These are phyloP conservation scores for Ganoderma sinense DNA, from an alignment of 1,284 basidiomycete species.

Conservation along the genomic window DNA sequence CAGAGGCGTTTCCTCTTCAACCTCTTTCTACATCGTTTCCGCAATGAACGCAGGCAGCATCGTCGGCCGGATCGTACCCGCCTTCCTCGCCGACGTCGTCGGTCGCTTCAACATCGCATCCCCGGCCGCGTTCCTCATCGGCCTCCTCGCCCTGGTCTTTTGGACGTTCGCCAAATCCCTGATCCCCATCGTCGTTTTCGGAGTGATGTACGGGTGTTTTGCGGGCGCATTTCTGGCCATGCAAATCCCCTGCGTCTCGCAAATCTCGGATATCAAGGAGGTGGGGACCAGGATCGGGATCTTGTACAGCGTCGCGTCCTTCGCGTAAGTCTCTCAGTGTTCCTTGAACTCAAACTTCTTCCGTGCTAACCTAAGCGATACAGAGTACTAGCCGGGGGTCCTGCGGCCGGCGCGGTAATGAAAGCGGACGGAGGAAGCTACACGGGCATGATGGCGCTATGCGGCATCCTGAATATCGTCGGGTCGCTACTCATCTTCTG, in stretches of 20 bases:
- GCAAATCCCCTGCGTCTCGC: conserved; percentile 40
- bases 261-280: conserved; percentile 54
- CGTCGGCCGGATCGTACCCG: conserved; percentile 38
- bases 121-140: conserved; percentile 32
- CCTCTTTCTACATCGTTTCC: conserved; percentile 35
- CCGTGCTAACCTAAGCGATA: background rate
- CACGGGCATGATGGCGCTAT: conserved; percentile 58
- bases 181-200: conserved; percentile 54
- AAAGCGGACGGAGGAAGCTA: conserved; percentile 52
- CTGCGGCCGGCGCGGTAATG: conserved; percentile 61
- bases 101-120: conserved; percentile 39
- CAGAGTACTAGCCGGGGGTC: conserved; percentile 66
- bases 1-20: conserved; percentile 13
- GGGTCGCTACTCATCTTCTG: conserved; percentile 61
- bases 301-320: conserved; percentile 65
- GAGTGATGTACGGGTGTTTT: conserved; percentile 58
- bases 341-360: too few species aligned
- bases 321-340: conserved; percentile 58
- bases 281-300: conserved; percentile 69
- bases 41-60: conserved; percentile 38
- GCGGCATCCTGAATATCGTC: conserved; percentile 58
- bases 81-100: conserved; percentile 36
- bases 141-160: conserved; percentile 27
- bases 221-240: conserved; percentile 37
- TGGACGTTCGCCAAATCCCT: conserved; percentile 45